Conservation (phyloP, 192 early-diverging fungal genomes). For the Lobulomyces angularis region DNA sequence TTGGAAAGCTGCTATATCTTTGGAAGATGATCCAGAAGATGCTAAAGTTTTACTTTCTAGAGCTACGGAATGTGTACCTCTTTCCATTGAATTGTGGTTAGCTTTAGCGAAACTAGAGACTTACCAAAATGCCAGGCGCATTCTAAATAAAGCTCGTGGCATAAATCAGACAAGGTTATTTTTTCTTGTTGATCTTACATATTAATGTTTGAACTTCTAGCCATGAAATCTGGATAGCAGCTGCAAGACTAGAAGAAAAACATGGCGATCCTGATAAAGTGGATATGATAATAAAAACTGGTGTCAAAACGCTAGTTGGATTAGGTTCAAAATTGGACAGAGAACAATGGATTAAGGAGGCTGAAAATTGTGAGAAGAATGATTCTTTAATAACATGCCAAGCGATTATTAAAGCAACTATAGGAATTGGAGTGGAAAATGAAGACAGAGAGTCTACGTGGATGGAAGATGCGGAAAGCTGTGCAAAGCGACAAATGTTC, state of each 20-base stretch:
- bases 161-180: conserved; percentile 73
- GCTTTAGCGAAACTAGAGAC: conserved; percentile 84
- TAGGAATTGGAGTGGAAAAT: conserved; percentile 62
- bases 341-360: conserved; percentile 83
- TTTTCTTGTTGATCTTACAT: too few relatives aligned
- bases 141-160: conserved; percentile 79
- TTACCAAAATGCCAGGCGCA: conserved; percentile 74
- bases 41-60: conserved; percentile 81
- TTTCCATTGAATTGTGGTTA: conserved; percentile 88
- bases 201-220: too few relatives aligned
- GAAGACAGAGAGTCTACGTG: conserved; percentile 68
- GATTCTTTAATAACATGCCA: conserved; percentile 66
- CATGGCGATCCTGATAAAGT: conserved; percentile 55
- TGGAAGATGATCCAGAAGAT: conserved; percentile 86
- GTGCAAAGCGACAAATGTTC: conserved; percentile 41
- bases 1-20: conserved; percentile 83
- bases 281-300: conserved; percentile 55
- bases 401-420: conserved; percentile 70
- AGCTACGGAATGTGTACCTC: conserved; percentile 85
- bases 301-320: conserved; percentile 51
- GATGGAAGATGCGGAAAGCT: conserved; percentile 81
- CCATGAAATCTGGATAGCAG: conserved; percentile 92
- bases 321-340: conserved; percentile 59
- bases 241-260: conserved; percentile 81
- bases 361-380: conserved; percentile 66